A percentile compares a stretch with the other conserved stretches of the same genome.
Evolutionary conservation across 2,329 filamentous ascomycete species (phyloP).

Genomic region (Aureobasidium mangrovei): DNA sequence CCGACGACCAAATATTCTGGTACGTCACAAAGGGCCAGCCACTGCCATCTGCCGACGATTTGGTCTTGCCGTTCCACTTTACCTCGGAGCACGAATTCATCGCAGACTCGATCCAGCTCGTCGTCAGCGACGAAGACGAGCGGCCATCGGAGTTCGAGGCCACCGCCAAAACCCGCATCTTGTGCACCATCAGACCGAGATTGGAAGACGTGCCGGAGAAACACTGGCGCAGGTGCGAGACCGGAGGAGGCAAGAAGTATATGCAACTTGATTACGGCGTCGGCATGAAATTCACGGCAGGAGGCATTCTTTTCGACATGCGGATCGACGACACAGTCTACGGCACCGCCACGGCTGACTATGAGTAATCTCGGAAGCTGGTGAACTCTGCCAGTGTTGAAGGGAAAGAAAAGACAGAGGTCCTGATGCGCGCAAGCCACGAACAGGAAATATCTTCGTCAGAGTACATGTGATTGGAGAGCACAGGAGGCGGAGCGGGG

Average conservation of each 20-base stretch:
- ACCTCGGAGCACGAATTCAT: background rate
- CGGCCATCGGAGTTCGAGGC: conserved; percentile 24
- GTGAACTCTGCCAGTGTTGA: too few species aligned
- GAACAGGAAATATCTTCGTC: too few species aligned
- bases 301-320: conserved; percentile 66
- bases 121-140: conserved; percentile 6
- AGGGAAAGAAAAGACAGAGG: too few species aligned
- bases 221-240: conserved; percentile 59
- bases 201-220: conserved; percentile 63
- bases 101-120: background rate
- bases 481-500: too few species aligned
- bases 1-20: conserved; percentile 77
- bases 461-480: too few species aligned
- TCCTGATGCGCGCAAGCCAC: too few species aligned
- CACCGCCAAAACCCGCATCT: conserved; percentile 45
- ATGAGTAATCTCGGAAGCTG: conserved; percentile 43
- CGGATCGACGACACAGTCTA: conserved; percentile 71
- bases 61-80: background rate
- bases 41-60: background rate
- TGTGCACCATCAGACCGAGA: conserved; percentile 67
- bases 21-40: conserved; percentile 45
- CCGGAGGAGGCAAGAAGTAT: conserved; percentile 72
- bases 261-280: conserved; percentile 74
- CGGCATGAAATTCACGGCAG: conserved; percentile 74
- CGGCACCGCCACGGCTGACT: conserved; percentile 67